Conservation (phyloP, 331 rosid genomes). For the Spiraea crenata region DNA sequence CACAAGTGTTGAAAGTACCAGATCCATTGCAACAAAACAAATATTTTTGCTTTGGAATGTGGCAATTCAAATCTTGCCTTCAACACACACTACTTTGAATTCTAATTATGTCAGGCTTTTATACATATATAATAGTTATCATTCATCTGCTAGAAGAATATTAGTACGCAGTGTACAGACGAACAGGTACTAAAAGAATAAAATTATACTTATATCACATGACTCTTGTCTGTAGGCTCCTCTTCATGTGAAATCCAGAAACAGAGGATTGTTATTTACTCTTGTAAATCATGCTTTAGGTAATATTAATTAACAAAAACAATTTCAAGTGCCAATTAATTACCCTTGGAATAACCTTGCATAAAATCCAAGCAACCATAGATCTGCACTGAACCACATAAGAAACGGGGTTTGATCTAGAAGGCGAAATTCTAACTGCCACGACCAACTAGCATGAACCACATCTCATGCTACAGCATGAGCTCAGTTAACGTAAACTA, state of each 20-base stretch:
- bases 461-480: no score
- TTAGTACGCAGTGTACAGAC: background rate
- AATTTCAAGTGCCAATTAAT: background rate
- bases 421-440: no score
- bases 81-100: constrained; percentile 7
- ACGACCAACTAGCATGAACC: no score
- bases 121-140: background rate
- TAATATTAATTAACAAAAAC: background rate
- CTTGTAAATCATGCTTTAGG: no score
- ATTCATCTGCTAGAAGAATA: constrained; percentile 11
- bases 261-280: background rate
- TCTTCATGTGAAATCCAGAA: constrained; percentile 30
- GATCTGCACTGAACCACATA: background rate
- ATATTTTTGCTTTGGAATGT: background rate
- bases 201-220: constrained; percentile 25
- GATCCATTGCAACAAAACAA: constrained; percentile 17
- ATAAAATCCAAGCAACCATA: background rate
- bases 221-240: constrained; percentile 6
- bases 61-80: constrained; percentile 16
- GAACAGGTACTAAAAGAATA: background rate
- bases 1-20: background rate
- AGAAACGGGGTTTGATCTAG: no score
- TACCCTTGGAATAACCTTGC: background rate
- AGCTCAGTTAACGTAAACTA: no score
- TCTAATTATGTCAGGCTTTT: background rate